Base-by-base conservation (phyloP, 1,284 basidiomycete species). In the Naganishia cerealis region DNA sequence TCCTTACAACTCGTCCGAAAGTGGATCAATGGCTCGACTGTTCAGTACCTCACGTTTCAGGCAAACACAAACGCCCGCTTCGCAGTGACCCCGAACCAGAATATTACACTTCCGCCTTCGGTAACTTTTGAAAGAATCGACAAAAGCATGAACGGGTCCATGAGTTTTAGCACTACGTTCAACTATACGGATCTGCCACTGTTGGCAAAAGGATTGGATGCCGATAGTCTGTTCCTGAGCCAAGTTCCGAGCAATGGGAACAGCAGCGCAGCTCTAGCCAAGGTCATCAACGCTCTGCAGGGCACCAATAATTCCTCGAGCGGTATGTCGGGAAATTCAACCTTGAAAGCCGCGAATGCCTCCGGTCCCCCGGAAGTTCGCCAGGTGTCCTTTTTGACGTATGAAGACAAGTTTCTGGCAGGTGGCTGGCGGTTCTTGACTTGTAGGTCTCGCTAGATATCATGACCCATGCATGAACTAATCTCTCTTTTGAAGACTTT, bases 341-440 rank as follows among this genome's bases (percentile, higher is more conserved):
- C 46, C 21, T 8, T 6, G 29, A 33, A 2, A 6, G 29, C 6
- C 7, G n/a, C 46, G 1, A 21, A 21, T 24, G n/a, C 46, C 7
- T 24, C 46, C 7, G 21, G 46, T 24, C 46, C 46, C 8, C 48
- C 26, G 26, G 21, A 63, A 0, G 79, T 80, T 5, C 71, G 80
- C 21, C 80, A 84, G 69, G 74, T 79, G 48, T 70, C 77, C 5
- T 80, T 78, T 72, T 70, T 79, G 36, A 70, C 79, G 42, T 82
- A 82, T 66, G 46, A 73, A 16, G 72, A 77, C 66, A 81, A 81
- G 69, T 82, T 81, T 69, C 75, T 81, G 3, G 83, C 83, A 1
- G 83, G 83, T 12, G 81, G 82, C 10, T 84, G 82, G 83, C 75
- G 83, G 9, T 84, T 82, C 74, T 68, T 83, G 40, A 83, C 82